phyloP scores from a whole-genome alignment of 345 rosid species.

The Ceriops decandra region DNA sequence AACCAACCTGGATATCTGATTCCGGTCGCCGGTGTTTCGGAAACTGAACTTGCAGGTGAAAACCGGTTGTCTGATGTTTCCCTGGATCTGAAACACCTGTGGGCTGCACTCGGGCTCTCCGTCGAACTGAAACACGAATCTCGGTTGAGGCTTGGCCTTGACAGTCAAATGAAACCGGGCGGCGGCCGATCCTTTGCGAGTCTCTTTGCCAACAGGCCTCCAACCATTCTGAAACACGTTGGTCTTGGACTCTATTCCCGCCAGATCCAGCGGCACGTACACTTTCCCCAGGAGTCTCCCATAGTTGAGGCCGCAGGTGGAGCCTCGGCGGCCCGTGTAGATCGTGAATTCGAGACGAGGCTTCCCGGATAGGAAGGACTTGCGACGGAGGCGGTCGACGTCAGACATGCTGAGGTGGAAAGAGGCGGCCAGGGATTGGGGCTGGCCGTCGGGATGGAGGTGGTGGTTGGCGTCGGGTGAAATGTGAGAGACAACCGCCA shows the following conservation, averaged over 20 bases:
- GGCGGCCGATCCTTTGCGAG: constrained; percentile 36
- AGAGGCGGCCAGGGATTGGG: constrained; percentile 49
- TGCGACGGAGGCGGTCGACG: constrained; percentile 48
- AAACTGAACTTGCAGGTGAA: constrained; percentile 91
- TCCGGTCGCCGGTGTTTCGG: constrained; percentile 61
- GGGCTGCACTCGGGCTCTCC: constrained; percentile 99
- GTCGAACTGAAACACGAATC: constrained; percentile 92
- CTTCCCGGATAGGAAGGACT: constrained; percentile 56
- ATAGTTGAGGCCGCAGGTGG: constrained; percentile 66
- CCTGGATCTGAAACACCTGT: constrained; percentile 84
- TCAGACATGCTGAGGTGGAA: constrained; percentile 71
- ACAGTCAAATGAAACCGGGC: constrained; percentile 70
- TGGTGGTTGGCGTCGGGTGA: constrained; percentile 33
- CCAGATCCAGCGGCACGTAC: constrained; percentile 67
- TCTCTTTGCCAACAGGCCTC: constrained; percentile 62
- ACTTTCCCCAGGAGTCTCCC: constrained; percentile 70
- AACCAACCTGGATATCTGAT: constrained; percentile 66
- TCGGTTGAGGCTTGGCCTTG: constrained; percentile 81
- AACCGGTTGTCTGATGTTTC: constrained; percentile 79
- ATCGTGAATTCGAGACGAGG: constrained; percentile 51
- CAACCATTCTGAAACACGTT: constrained; percentile 71
- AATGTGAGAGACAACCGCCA: constrained; percentile 61
- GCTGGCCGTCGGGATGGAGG: constrained; percentile 32
- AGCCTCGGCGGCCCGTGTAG: constrained; percentile 72
- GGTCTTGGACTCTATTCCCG: constrained; percentile 50